Evolutionary conservation across 345 rosid species (phyloP).

Genomic region (Euphorbia pulcherrima): DNA sequence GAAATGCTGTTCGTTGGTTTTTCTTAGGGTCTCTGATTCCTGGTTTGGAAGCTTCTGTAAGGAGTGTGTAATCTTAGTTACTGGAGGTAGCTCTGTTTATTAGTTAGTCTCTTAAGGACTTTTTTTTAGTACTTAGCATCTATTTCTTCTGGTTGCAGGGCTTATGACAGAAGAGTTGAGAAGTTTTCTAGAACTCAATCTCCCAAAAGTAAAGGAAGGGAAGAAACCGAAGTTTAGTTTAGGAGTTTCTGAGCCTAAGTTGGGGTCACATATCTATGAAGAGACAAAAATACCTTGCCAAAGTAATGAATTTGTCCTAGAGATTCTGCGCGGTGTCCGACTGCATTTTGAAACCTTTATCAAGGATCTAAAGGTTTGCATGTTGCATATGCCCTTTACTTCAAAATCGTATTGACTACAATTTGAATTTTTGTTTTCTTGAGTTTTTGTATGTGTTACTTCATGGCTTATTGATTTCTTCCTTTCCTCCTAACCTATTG

Average conservation of each 20-base stretch:
- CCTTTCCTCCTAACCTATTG: neutral
- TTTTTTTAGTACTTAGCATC: neutral
- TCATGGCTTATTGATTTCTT: neutral
- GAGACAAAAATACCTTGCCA: constrained; percentile 78
- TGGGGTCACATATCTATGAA: constrained; percentile 79
- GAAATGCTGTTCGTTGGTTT: neutral
- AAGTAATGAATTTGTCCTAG: constrained; percentile 76
- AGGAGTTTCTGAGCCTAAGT: constrained; percentile 81
- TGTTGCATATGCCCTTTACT: neutral
- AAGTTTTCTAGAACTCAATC: constrained; percentile 77
- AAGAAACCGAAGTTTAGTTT: constrained; percentile 73
- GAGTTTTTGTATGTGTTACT: neutral
- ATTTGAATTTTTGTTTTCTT: neutral
- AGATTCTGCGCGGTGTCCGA: constrained; percentile 85
- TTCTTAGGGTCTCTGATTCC: neutral
- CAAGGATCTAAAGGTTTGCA: constrained; percentile 81
- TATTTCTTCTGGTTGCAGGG: constrained; percentile 16
- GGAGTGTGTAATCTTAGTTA: neutral
- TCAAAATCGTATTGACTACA: neutral
- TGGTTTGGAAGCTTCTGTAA: neutral
- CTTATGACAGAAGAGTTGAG: constrained; percentile 83
- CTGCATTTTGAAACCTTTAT: constrained; percentile 76
- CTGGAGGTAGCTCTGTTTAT: neutral
- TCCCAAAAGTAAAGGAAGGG: constrained; percentile 79
- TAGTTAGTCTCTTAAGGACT: neutral